Conservation (phyloP, 1,284 basidiomycete genomes). For the Apiotrichum mycotoxinovorans region DNA sequence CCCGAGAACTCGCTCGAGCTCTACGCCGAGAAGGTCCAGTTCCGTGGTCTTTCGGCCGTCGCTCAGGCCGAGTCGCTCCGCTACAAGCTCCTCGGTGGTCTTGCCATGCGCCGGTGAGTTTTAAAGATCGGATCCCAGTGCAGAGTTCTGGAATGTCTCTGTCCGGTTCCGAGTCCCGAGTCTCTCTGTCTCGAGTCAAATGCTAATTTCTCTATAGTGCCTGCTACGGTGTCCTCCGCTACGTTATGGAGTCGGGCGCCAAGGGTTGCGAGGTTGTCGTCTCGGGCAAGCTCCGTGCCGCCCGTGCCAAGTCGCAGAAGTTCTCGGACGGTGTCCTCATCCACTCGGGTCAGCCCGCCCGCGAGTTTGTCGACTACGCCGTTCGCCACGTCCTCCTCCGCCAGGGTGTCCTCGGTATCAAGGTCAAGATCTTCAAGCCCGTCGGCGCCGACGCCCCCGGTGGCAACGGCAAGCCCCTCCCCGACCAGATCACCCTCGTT, state of each 20-base stretch:
- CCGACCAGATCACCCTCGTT: constrained; percentile 88
- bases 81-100: constrained; percentile 99
- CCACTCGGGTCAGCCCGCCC: constrained; percentile 97
- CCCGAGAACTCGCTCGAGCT: constrained; percentile 98
- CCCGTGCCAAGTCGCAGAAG: constrained; percentile 99
- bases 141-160: background rate
- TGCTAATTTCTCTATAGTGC: constrained; percentile 60
- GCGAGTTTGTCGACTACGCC: constrained; percentile 96
- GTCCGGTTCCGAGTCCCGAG: background rate
- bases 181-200: too few species aligned
- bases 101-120: constrained; percentile 90
- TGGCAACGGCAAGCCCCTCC: constrained; percentile 83
- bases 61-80: constrained; percentile 98
- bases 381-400: constrained; percentile 97
- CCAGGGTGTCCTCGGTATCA: constrained; percentile 99
- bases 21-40: constrained; percentile 99
- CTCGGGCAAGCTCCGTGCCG: constrained; percentile 98
- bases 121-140: background rate
- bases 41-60: constrained; percentile 96
- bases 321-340: constrained; percentile 99
- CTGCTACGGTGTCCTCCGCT: constrained; percentile 99
- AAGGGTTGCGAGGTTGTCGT: constrained; percentile 99
- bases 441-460: constrained; percentile 93
- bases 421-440: constrained; percentile 99
- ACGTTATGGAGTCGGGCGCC: constrained; percentile 99